Evolutionary conservation across 73 alveolate genomes (phyloP).

Genomic region (Symbiodinium natans): DNA sequence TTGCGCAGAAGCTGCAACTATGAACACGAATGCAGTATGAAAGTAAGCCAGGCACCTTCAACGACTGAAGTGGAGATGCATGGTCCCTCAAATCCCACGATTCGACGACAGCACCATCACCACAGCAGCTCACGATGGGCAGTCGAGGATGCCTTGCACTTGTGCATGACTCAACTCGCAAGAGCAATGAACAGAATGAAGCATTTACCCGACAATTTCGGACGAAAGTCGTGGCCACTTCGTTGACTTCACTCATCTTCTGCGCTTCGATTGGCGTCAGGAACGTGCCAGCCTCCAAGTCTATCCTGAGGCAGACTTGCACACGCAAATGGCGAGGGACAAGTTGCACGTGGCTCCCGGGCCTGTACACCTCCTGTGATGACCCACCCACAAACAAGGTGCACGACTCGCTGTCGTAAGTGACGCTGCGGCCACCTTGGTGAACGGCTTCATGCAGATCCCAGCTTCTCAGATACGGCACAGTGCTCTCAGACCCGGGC

Average conservation of each 20-base stretch:
- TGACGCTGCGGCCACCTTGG: conserved; percentile 98
- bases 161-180: background rate
- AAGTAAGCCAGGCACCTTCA: conserved; percentile 25
- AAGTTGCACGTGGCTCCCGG: conserved; percentile 80
- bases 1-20: too few relatives aligned
- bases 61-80: conserved; percentile 26
- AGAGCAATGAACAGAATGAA: background rate
- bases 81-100: conserved; percentile 73
- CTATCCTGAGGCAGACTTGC: conserved; percentile 4
- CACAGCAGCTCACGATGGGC: conserved; percentile 65
- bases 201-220: background rate
- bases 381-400: conserved; percentile 98
- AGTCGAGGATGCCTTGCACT: conserved; percentile 59
- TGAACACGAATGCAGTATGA: too few relatives aligned
- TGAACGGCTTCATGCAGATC: background rate
- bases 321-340: background rate
- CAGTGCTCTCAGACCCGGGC: conserved; percentile 9
- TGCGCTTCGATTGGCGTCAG: conserved; percentile 33
- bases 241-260: conserved; percentile 38
- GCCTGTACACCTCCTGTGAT: conserved; percentile 97
- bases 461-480: background rate
- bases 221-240: conserved; percentile 17
- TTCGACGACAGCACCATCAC: conserved; percentile 83
- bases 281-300: conserved; percentile 86
- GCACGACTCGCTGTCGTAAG: conserved; percentile 97